Percentiles rank a stretch among this genome's conserved stretches.
Evolutionary conservation across 257 asterid species (phyloP).

Genomic region (Forsythia suspensa): DNA sequence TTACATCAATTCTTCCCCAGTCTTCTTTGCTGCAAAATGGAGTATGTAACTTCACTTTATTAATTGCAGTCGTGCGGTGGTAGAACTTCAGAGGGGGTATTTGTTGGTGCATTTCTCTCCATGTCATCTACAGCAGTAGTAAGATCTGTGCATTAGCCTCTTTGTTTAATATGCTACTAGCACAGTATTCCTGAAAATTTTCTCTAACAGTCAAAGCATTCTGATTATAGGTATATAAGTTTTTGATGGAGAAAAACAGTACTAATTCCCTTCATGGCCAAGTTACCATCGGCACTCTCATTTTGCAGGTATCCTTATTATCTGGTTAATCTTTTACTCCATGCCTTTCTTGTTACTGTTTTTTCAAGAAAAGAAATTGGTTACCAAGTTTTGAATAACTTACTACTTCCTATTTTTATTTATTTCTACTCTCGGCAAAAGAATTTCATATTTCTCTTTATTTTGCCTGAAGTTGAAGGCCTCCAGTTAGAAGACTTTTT

Average conservation of each 20-base stretch:
- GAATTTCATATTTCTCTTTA: not conserved
- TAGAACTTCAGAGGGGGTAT: conserved; percentile 91
- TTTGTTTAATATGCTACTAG: conserved; percentile 21
- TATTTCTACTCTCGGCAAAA: not conserved
- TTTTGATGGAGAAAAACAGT: conserved; percentile 88
- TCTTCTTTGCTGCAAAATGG: conserved; percentile 19
- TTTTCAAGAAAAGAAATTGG: not conserved
- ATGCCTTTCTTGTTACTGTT: conserved; percentile 12
- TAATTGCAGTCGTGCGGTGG: conserved; percentile 90
- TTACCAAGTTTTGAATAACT: not conserved
- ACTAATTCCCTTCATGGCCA: conserved; percentile 93
- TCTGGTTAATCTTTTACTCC: conserved; percentile 14
- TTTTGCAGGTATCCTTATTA: conserved; percentile 70
- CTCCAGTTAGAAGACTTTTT: not conserved
- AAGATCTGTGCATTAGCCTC: conserved; percentile 26
- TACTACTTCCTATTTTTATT: not conserved
- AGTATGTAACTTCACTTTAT: conserved; percentile 20
- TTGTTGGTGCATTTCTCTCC: conserved; percentile 93
- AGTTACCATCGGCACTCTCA: conserved; percentile 95
- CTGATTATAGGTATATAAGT: conserved; percentile 46
- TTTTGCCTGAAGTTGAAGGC: conserved; percentile 15
- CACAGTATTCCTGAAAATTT: not conserved
- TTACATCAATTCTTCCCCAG: not conserved
- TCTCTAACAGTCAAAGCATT: conserved; percentile 10
- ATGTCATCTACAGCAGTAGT: conserved; percentile 99